Evolutionary conservation across 2,329 filamentous ascomycete species (phyloP), one percentile per base, ranked within the genome.

Genomic region (Penicillium italicum): DNA sequence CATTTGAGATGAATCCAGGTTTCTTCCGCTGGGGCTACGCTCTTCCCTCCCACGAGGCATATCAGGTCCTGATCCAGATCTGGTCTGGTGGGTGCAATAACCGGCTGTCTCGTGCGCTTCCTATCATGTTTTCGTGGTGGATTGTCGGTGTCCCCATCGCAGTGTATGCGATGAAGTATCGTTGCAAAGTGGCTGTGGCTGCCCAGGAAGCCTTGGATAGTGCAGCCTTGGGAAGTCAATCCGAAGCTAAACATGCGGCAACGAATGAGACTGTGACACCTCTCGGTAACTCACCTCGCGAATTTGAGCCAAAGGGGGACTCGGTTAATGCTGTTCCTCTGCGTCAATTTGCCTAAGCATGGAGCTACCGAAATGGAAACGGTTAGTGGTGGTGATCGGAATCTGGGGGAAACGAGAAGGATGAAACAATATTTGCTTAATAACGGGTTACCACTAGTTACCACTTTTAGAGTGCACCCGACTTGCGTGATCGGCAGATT

Each of bases 1-100:
- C 76, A 0, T 70, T 77, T 10, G 70, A 74, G 46, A 59, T 76
- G 0, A 67, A 63, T 5, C 63, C 75, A 0, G 72, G 60, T 0
- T 78, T 78, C 53, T 78, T 75, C 54, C 68, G 64, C 8, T 68
- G 74, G 62, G 72, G 69, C 1, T 74, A 76, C 18, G 68, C 68
- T 0, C 61, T 77, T 2, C 76, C 76, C 0, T 70, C 74, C 0
- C 69, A 77, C 53, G 69, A 72, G 28, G 64, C 71, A 1, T 78
- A 75, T 50, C 66, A 74, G 46, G 58, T 73, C 2, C 62, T 79
- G 16, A 56, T 75, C 0, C 67, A 77, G 34, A 73, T 78, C 31
- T 79, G 75, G 75, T 72, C 70, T 1, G 59, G 69, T 5, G 74
- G 74, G 1, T 76, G 72, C 48, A 66, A 74, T 47, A 70, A 71